Evolutionary conservation across 352 stramenopile genomes (phyloP), one percentile per base, ranked within the genome.

Genomic region (Globisporangium cylindrosporum): DNA sequence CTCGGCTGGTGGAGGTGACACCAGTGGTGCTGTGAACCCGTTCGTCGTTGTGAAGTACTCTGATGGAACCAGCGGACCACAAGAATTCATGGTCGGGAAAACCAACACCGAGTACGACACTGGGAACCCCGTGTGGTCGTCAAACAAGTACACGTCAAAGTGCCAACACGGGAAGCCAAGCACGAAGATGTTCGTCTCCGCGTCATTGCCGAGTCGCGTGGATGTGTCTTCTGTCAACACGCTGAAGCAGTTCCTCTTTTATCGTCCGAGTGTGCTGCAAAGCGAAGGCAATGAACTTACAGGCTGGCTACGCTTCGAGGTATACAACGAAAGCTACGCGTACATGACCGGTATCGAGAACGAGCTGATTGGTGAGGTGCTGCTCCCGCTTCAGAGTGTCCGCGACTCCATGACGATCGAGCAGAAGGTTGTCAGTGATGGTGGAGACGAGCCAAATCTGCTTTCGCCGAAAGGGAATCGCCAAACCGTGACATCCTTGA

Each of bases 81-180:
- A 82, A 6, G 86, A 92, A 48, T 81, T 76, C 27, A 69, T 84
- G 1, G 82, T 96, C 20, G 88, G 88, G 6, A 88, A 86, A 70
- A 96, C 88, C 1, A 96, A 96, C 68, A 96, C 88, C 0, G 88
- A 96, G 66, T 96, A 96, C 48, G 85, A 93, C 38, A 82, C 76
- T 4, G 66, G 74, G 3, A 72, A 86, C 60, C 88, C 88, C 0
- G 76, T 92, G 9, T 96, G 84, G 74, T 93, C 84, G 10, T 81
- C 77, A 18, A 95, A 95, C 73, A 87, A 88, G 59, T 76, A 72
- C 34, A 68, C 73, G 7, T 15, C 72, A 0, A 89, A 82, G 58
- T 95, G 88, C 58, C 79, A 83, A 10, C 86, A 95, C 60, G 78
- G 75, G 20, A 89, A 88, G 38, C 86, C 88, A 2, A 87, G 71